Evolutionary conservation across 768 basidiomycete species (phyloP), one percentile per base, ranked within the genome.

Genomic region (Pseudohyphozyma bogoriensis): DNA sequence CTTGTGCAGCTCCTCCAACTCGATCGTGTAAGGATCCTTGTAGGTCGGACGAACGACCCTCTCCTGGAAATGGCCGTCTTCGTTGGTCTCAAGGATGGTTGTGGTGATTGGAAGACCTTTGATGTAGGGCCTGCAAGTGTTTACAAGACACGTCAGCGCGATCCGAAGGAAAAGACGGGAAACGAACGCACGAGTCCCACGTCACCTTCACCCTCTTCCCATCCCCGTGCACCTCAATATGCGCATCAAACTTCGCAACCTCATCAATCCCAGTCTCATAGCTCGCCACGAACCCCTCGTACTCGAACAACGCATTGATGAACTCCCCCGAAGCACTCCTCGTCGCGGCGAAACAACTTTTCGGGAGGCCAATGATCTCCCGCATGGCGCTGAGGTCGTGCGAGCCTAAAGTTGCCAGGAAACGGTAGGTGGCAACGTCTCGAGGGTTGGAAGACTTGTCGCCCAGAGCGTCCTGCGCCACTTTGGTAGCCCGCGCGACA

Each of bases 351-450:
- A 70, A 26, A 31, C 62, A 58, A 12, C 62, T 51, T 45, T 60
- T 45, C 6, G 72, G 71, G 66, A 69, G 56, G 16, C 72, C 72
- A 24, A 72, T 31, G 0, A 71, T 55, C 53, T 73, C 71, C 6
- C 72, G 62, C 72, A 73, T 73, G 10, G 70, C 71, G 16, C 58
- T 62, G 20, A 73, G 58, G 60, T 73, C 72, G 59, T 73, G 72
- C 32, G 64, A 62, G 9, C 66, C 70, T 6, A 73, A 62, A 5
- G 59, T 44, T 18, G 67, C 68, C 20, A 73, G 66, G 16, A 72
- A 51, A 4, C 68, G 69, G 29, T 60, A 61, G 28, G 58, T 59
- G 24, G 42, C 42, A 20, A 39, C 51, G 50, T 69, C 63, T 20
- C 52, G 55, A 2, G 58, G 16, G 29, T 62, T 42, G 8, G 49